A percentile compares a stretch with the other conserved stretches of the same genome.
phyloP scores from a whole-genome alignment of 2,329 filamentous ascomycete species.

The Epichloe hybrida region DNA sequence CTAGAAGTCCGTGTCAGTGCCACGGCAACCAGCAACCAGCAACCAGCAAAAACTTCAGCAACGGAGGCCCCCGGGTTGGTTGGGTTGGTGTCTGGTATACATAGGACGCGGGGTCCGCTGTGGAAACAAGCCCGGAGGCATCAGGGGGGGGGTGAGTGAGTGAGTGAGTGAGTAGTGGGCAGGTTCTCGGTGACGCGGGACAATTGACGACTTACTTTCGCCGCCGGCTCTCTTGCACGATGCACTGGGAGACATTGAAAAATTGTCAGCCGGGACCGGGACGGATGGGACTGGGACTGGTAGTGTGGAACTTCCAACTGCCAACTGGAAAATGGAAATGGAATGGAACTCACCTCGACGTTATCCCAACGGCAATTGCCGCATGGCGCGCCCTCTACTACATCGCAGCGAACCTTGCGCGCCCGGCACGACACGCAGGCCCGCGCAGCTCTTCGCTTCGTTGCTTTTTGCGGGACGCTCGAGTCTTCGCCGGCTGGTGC shows the following conservation, averaged over 20 bases:
- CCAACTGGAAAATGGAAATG: not conserved
- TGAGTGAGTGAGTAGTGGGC: too few species aligned
- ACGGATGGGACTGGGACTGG: not conserved
- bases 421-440: slow-evolving; percentile 81
- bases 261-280: not conserved
- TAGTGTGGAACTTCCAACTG: too few species aligned
- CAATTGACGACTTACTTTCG: slow-evolving; percentile 53
- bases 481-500: slow-evolving; percentile 15
- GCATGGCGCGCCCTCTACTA: slow-evolving; percentile 76
- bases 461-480: slow-evolving; percentile 32
- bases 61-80: not conserved
- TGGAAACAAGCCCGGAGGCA: not conserved
- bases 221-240: slow-evolving; percentile 68
- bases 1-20: slow-evolving; percentile 19
- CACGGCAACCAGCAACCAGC: not conserved
- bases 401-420: slow-evolving; percentile 86
- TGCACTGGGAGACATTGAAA: slow-evolving; percentile 30
- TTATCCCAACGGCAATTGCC: slow-evolving; percentile 76
- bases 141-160: not conserved
- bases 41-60: not conserved
- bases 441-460: slow-evolving; percentile 76
- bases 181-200: not conserved
- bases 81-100: not conserved
- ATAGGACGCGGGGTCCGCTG: not conserved
- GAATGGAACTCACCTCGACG: slow-evolving; percentile 37